These are phyloP conservation scores for Xerocomus nothofagi DNA, from an alignment of 1,284 basidiomycete genomes.

Conservation along the genomic window DNA sequence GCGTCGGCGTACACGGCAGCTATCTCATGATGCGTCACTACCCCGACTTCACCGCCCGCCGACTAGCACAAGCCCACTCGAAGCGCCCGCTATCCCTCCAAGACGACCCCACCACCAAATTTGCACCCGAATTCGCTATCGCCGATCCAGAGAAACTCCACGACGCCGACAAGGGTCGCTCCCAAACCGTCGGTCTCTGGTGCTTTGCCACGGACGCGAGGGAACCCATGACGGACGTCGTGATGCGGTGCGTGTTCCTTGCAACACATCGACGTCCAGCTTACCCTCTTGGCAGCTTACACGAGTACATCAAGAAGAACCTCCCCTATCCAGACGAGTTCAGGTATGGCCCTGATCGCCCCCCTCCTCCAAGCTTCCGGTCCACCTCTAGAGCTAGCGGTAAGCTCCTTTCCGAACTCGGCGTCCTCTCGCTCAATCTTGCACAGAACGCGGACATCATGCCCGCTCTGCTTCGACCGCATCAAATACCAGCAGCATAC, in stretches of 20 bases:
- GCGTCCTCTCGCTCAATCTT: constrained; percentile 19
- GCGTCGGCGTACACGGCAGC: constrained; percentile 59
- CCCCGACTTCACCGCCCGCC: constrained; percentile 61
- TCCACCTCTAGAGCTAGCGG: constrained; percentile 34
- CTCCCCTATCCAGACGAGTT: constrained; percentile 67
- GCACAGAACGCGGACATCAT: constrained; percentile 27
- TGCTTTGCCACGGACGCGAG: constrained; percentile 69
- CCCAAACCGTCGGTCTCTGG: constrained; percentile 75
- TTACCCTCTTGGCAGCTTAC: constrained; percentile 44
- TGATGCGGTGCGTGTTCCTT: constrained; percentile 51
- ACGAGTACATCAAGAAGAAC: constrained; percentile 62
- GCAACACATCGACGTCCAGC: neutral
- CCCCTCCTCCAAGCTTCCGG: constrained; percentile 45
- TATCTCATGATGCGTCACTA: constrained; percentile 79
- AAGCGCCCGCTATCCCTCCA: constrained; percentile 32
- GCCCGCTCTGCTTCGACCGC: constrained; percentile 33
- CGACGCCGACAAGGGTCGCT: constrained; percentile 52
- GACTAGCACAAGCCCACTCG: constrained; percentile 40
- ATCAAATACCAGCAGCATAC: constrained; percentile 36
- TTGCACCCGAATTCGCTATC: constrained; percentile 46
- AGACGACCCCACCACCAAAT: constrained; percentile 44
- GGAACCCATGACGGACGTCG: constrained; percentile 67
- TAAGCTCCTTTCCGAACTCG: constrained; percentile 8
- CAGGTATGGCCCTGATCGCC: constrained; percentile 62
- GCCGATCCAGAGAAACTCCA: constrained; percentile 40